Percentiles rank a stretch among this genome's conserved stretches.
These are phyloP conservation scores for Sordariomycetes sp. DNA, from an alignment of 2,329 filamentous ascomycete species.

Conservation along the genomic window DNA sequence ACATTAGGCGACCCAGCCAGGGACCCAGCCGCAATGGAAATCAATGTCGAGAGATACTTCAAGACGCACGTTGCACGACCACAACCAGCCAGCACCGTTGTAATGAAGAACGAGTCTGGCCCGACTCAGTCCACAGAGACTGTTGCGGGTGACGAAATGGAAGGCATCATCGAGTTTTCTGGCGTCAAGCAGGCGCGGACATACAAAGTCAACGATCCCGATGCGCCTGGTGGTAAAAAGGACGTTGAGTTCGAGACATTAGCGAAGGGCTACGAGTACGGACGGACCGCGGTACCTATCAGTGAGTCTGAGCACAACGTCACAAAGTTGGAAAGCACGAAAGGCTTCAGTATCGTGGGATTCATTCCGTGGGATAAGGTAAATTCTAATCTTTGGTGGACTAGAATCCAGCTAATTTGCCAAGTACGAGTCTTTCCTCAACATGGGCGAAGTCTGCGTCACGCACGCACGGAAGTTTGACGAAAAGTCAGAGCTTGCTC, in stretches of 20 bases:
- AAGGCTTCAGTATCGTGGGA: conserved; percentile 73
- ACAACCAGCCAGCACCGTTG: conserved; percentile 69
- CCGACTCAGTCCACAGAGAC: conserved; percentile 42
- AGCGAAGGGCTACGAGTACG: conserved; percentile 92
- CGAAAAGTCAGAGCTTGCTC: conserved; percentile 70
- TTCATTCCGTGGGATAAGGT: conserved; percentile 71
- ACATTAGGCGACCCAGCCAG: conserved; percentile 69
- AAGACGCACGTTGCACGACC: conserved; percentile 71
- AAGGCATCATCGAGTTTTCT: conserved; percentile 46
- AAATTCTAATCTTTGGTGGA: conserved; percentile 10
- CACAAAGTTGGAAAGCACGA: conserved; percentile 73
- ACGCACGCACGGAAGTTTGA: conserved; percentile 72
- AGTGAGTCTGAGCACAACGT: conserved; percentile 78
- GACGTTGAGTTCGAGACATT: conserved; percentile 77
- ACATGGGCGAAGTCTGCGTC: conserved; percentile 71
- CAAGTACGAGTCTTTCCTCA: conserved; percentile 75
- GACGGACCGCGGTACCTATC: conserved; percentile 83
- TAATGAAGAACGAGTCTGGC: conserved; percentile 41
- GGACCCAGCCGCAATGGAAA: conserved; percentile 66
- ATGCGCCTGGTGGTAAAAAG: conserved; percentile 66
- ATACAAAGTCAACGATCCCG: conserved; percentile 72
- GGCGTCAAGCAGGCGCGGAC: conserved; percentile 68
- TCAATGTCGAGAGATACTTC: conserved; percentile 86
- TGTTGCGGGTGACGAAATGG: conserved; percentile 35
- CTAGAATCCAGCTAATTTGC: conserved; percentile 4